phyloP scores from a whole-genome alignment of 306 rosid genomes.

The Notholithocarpus densiflorus region DNA sequence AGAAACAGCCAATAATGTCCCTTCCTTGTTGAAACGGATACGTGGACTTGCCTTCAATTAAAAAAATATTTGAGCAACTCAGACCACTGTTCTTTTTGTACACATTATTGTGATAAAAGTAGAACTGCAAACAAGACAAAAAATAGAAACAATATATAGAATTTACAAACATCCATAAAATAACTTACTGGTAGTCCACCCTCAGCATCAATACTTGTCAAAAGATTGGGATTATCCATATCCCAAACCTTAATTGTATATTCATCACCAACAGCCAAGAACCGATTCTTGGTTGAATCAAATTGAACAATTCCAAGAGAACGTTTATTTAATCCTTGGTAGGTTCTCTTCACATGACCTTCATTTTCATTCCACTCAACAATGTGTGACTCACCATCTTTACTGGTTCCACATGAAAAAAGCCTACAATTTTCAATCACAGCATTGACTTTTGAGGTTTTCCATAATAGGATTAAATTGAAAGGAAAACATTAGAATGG shows the following conservation, averaged over 20 bases:
- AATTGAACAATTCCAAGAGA: constrained; percentile 8
- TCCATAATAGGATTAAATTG: not conserved
- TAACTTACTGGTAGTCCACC: constrained; percentile 13
- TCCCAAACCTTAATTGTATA: constrained; percentile 10
- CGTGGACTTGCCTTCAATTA: constrained; percentile 34
- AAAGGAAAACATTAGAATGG: not conserved
- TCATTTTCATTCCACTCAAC: constrained; percentile 23
- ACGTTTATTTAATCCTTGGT: not conserved
- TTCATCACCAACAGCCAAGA: constrained; percentile 25
- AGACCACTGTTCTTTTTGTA: not conserved
- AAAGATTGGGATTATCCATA: constrained; percentile 9
- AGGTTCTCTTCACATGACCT: constrained; percentile 2
- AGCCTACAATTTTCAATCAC: constrained; percentile 8
- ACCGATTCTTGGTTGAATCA: constrained; percentile 14
- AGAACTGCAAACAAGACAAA: not conserved
- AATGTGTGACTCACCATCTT: constrained; percentile 8
- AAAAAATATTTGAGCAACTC: not conserved
- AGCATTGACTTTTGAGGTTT: not conserved
- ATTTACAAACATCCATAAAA: not conserved
- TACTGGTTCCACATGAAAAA: constrained; percentile 18
- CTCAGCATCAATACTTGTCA: constrained; percentile 8
- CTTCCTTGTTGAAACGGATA: constrained; percentile 46
- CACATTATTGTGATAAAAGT: not conserved
- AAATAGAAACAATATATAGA: not conserved
- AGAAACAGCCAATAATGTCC: constrained; percentile 44